Percentiles rank a stretch among this genome's conserved stretches.
These are phyloP conservation scores for Inosperma sp. DNA, from an alignment of 768 basidiomycete species.

Conservation along the genomic window DNA sequence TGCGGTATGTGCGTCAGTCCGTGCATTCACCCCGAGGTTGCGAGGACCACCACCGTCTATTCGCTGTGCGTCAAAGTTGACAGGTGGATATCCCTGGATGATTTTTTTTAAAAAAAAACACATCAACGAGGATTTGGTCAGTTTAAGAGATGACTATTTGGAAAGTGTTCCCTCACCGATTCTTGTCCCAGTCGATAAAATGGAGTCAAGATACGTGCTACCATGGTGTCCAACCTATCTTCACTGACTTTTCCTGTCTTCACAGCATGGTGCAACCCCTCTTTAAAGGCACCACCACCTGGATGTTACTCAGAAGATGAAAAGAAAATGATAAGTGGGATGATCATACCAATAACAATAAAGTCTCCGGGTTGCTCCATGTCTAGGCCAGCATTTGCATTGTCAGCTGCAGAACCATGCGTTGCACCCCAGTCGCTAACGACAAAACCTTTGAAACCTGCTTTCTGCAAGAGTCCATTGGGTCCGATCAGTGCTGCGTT, in stretches of 20 bases:
- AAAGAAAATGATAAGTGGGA: background rate
- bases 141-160: background rate
- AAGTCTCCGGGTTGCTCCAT: conserved; percentile 51
- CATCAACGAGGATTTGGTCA: no score
- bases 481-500: conserved; percentile 46
- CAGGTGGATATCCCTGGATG: conserved; percentile 40
- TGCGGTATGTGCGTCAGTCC: conserved; percentile 41
- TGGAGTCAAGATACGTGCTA: conserved; percentile 39
- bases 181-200: conserved; percentile 49
- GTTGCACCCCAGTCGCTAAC: conserved; percentile 54
- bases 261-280: conserved; percentile 29
- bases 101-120: no score
- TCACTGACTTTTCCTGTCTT: conserved; percentile 31
- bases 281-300: conserved; percentile 38
- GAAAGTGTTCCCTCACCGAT: conserved; percentile 24
- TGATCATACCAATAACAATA: conserved; percentile 37
- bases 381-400: conserved; percentile 46
- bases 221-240: conserved; percentile 43
- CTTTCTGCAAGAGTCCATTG: conserved; percentile 33
- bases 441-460: conserved; percentile 47
- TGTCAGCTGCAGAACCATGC: conserved; percentile 41
- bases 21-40: conserved; percentile 42
- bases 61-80: conserved; percentile 45
- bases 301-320: background rate
- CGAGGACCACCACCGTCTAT: conserved; percentile 42